Evolutionary conservation across 2,329 filamentous ascomycete species (phyloP), one percentile per base, ranked within the genome.

Genomic region (Aspergillus sp.): DNA sequence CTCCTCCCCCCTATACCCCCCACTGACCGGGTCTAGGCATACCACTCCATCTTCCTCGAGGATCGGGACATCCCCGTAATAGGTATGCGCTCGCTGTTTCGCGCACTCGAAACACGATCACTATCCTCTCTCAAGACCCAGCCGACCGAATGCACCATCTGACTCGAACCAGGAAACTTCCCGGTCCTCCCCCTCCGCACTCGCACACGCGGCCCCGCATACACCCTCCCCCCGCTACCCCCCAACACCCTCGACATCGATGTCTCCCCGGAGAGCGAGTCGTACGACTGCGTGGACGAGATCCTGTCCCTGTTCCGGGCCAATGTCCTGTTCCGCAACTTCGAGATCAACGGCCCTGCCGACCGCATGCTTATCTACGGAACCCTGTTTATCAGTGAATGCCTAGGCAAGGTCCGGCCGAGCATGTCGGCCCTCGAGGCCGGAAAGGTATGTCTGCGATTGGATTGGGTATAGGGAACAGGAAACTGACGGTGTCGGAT

Each of bases 241-340:
- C 65, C 78, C 71, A 82, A 86, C 74, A 68, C 68, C 52, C 69
- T 72, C 55, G 75, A 79, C 25, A 63, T 75, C 49, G 76, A 79
- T 51, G 71, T 81, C 64, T 91, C 97, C 72, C 88, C 91, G 46
- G 90, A 94, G 72, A 87, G 85, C 74, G 91, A 96, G 73, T 92
- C 88, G 67, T 97, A 97, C 81, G 94, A 99, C 78, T 89, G 94
- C 57, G 83, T 97, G 50, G 94, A 99, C 76, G 94, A 99, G 79
- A 86, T 95, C 47, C 83, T 99, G 50, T 83, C 87, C 11, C 84
- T 97, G 46, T 99, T 97, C 82, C 90, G 94, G 60, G 93, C 94
- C 66, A 97, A 99, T 80, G 97, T 93, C 55, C 93, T 99, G 76
- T 99, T 97, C 82, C 89, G 94, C 67, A 99, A 97, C 82, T 99